These are phyloP conservation scores for Phaffia rhodozyma DNA, from an alignment of 1,284 basidiomycete genomes.

Conservation along the genomic window DNA sequence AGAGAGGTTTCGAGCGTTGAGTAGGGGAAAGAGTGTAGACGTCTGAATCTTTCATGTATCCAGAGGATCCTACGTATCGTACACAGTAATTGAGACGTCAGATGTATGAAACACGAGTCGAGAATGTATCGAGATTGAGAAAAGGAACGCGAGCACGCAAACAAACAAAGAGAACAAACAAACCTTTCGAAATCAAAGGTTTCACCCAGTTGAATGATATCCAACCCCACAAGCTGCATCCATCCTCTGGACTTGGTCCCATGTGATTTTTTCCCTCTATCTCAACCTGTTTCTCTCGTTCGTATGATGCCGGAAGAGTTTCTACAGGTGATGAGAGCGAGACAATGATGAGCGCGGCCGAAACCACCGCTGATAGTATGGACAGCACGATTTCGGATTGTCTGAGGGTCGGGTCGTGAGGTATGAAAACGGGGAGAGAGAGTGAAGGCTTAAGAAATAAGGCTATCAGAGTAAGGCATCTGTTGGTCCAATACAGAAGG, in stretches of 20 bases:
- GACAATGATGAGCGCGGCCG: constrained; percentile 17
- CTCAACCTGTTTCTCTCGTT: constrained; percentile 25
- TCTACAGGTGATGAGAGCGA: constrained; percentile 22
- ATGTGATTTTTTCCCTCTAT: constrained; percentile 13
- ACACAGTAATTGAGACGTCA: no score
- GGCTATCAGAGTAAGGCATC: background rate
- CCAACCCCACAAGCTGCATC: constrained; percentile 52
- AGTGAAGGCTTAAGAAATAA: constrained; percentile 4
- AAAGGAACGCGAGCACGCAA: background rate
- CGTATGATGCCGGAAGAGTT: constrained; percentile 27
- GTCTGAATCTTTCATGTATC: constrained; percentile 55
- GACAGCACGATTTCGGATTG: constrained; percentile 23
- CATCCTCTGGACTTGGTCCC: constrained; percentile 19
- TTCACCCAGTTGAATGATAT: constrained; percentile 62
- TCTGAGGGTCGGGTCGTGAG: background rate
- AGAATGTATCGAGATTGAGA: background rate
- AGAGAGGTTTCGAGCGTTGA: constrained; percentile 53
- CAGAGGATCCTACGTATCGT: constrained; percentile 42
- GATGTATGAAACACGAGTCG: no score
- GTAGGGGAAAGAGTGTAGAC: constrained; percentile 59
- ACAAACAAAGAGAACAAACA: constrained; percentile 2
- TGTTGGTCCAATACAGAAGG: background rate
- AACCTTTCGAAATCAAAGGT: constrained; percentile 42
- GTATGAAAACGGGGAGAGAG: background rate
- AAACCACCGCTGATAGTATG: constrained; percentile 18